Conservation (phyloP, 306 rosid species). For the Pyrus bretschneideri region DNA sequence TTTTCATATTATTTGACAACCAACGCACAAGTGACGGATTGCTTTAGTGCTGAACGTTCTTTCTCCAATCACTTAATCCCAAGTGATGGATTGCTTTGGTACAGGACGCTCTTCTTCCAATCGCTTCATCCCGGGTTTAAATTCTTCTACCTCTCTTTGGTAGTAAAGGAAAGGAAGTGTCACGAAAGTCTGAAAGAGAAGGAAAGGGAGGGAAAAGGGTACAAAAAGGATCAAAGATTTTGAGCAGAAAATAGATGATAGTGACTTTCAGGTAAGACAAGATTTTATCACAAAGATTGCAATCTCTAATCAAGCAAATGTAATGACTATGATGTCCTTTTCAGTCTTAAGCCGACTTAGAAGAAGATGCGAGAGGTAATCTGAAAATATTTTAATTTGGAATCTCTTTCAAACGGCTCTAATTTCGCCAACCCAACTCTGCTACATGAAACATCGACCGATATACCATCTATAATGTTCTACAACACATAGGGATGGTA, state of each 20-base stretch:
- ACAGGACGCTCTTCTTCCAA: not conserved
- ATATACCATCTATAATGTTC: too few relatives aligned
- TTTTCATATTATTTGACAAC: conserved; percentile 7
- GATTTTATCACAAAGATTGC: conserved; percentile 12
- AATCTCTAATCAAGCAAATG: not conserved
- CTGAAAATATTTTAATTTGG: not conserved
- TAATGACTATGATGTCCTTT: not conserved
- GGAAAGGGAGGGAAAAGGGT: conserved; percentile 3
- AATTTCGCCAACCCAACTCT: not conserved
- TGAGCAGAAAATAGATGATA: not conserved
- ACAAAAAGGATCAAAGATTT: conserved; percentile 9
- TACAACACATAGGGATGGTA: not conserved
- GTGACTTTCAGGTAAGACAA: conserved; percentile 6
- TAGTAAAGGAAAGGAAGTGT: not conserved
- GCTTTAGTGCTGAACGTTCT: accelerated
- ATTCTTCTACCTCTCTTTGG: too few relatives aligned
- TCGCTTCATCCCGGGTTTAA: too few relatives aligned
- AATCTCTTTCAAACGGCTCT: not conserved
- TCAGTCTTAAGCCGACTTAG: conserved; percentile 13
- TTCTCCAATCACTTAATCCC: too few relatives aligned
- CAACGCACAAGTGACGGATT: not conserved
- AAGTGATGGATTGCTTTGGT: not conserved
- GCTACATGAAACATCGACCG: not conserved
- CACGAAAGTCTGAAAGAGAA: not conserved
- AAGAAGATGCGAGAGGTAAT: not conserved